Base-by-base conservation (phyloP, 768 basidiomycete species). In the Hysterangium stoloniferum region DNA sequence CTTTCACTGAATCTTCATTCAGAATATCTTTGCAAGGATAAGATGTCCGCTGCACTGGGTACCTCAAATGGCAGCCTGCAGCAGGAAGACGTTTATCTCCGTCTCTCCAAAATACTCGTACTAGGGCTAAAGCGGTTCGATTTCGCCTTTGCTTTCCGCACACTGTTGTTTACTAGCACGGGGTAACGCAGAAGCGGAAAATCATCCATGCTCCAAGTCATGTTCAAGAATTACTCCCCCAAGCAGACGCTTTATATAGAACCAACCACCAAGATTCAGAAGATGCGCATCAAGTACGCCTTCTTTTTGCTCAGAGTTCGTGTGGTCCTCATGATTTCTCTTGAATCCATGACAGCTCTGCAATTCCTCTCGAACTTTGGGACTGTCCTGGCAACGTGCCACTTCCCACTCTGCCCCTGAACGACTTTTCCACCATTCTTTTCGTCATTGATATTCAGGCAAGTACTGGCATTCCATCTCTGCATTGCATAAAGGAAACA, bases 391-490 rank as follows among this genome's bases (percentile, higher is more conserved):
- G 87, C 22, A 90, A 84, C 53, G 78, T 82, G 49, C 82, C 89
- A 4, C 77, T 85, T 11, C 85, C 91, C 20, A 77, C 81, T n/a
- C 74, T 95, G 9, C 78, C 86, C 6, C 74, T 96, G 32, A 78
- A 82, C 37, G 77, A 86, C 27, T 91, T 96, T 59, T 76, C 88
- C 2, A 82, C 85, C 2, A 76, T 97, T 59, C 80, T 97, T 48
- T 98, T 93, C 57, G 91, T 97, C 24, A 86, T 97, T 56, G 95
- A 98, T 60, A 94, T 96, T 48, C 85, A 92, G 66, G 92, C 90
- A 60, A 59, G 82, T 64, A 45, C 48, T 55, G 34, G 24, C 27
- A 17, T 28, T 13, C 47, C 45, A 43, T 48, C 22, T 25, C 44
- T 34, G 45, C 48, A 37, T 13, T 13, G 2, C 32, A 17, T 35